Conservation (phyloP, 2,329 filamentous ascomycete genomes). For the Cercospora citrullina region DNA sequence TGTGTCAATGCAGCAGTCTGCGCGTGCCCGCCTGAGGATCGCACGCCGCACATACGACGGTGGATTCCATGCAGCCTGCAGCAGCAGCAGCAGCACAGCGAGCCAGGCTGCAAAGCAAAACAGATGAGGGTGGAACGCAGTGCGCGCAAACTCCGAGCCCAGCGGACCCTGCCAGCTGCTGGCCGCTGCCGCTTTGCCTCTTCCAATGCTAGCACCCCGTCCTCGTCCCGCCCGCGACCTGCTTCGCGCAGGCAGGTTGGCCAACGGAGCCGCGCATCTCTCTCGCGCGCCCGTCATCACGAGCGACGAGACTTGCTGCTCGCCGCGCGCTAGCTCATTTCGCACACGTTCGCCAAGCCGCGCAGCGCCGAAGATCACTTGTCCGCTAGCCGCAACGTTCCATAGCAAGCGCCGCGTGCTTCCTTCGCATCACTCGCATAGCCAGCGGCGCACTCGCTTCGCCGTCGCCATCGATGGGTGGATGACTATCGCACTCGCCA, state of each 20-base stretch:
- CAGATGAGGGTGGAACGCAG: not conserved
- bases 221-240: not conserved
- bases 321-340: not conserved
- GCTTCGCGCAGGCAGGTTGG: not conserved
- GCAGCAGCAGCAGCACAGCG: not conserved
- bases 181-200: constrained; percentile 20
- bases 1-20: constrained; percentile 21
- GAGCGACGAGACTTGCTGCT: not conserved
- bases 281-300: not conserved
- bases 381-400: not conserved
- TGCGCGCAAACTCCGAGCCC: not conserved
- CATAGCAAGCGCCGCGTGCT: not conserved
- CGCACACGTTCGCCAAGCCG: not conserved
- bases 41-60: not conserved
- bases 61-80: not conserved
- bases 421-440: not conserved
- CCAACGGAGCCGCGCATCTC: not conserved
- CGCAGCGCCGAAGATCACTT: not conserved
- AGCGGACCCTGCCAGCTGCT: not conserved
- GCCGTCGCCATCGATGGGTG: not conserved
- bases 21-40: not conserved
- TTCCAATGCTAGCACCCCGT: constrained; percentile 12
- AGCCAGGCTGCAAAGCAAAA: not conserved
- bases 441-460: not conserved
- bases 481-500: not conserved